Conservation (phyloP, 1,284 basidiomycete genomes). For the Kwoniella shivajii region DNA sequence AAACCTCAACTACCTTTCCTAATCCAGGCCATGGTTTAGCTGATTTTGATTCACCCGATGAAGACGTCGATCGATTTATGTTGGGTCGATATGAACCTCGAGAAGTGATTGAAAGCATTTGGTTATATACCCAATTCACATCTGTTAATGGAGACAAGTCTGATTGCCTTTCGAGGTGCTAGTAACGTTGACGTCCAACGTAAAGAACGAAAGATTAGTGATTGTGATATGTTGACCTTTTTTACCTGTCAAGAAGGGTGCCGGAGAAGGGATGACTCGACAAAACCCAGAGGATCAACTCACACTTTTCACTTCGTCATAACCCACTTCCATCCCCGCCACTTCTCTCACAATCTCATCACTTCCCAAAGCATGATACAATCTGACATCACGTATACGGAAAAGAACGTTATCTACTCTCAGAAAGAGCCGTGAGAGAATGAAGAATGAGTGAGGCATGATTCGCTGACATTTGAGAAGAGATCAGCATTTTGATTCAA, state of each 20-base stretch:
- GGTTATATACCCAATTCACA: conserved; percentile 78
- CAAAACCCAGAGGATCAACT: conserved; percentile 32
- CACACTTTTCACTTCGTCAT: conserved; percentile 77
- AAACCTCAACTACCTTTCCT: conserved; percentile 50
- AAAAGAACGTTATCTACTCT: conserved; percentile 96
- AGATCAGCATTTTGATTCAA: not conserved
- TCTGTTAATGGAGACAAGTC: conserved; percentile 91
- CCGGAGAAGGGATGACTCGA: not conserved
- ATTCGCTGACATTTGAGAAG: conserved; percentile 67
- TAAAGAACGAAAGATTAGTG: not conserved
- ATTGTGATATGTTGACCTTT: not conserved
- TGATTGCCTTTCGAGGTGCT: conserved; percentile 76
- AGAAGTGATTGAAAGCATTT: conserved; percentile 57
- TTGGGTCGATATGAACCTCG: too few relatives aligned
- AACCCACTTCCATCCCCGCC: conserved; percentile 86
- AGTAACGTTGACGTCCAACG: too few relatives aligned
- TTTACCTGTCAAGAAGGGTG: not conserved
- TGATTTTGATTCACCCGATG: conserved; percentile 52
- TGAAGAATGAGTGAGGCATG: conserved; percentile 95
- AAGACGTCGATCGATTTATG: conserved; percentile 49
- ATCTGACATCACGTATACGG: conserved; percentile 82
- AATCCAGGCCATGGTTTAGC: conserved; percentile 81
- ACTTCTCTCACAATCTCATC: conserved; percentile 72
- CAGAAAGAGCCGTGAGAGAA: conserved; percentile 87
- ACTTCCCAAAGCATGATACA: conserved; percentile 77